Base-by-base conservation (phyloP, 331 rosid species). In the Quercus phellos region DNA sequence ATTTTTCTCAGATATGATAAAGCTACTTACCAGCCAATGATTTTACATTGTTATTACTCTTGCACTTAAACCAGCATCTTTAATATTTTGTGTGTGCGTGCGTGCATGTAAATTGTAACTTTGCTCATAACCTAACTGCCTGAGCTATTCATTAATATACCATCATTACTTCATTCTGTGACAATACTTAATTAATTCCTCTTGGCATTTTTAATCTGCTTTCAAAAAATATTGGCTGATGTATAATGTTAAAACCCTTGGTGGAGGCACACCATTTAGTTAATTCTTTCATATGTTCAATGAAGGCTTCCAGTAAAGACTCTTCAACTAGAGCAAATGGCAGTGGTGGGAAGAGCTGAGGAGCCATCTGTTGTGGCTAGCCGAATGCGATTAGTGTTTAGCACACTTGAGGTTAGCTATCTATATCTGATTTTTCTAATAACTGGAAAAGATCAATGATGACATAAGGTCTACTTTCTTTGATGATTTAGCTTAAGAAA, bases 221-320 rank as follows among this genome's bases (percentile, higher is more conserved):
- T 66, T 38, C 51, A 73, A 16, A 26, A 30, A 38, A 59, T 16
- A 68, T 34, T 53, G 18, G 19, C 32, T 7, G 14, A 9, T 27
- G 34, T 27, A 51, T 12, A 71, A 51, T 27, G n/a, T 32, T n/a
- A 72, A 77, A 30, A 29, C 14, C 58, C 50, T 67, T 13, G 19
- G 32, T 59, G 22, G 75, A 67, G 55, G 78, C 77, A 82, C 38
- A 32, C 24, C 11, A 9, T 77, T 68, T 63, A 50, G 51, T 82
- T 71, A 61, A 58, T 73, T 54, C 17, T 66, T 64, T 42, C 55
- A 29, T 72, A n/a, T 79, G 51, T 76, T 84, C 68, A 30, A 53
- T 84, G 84, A 84, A 94, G 99, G 99, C 90, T 94, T 78, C 99
- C 99, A 0, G 98, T 92, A 43, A 94, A 92, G 88, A 92, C 97